Evolutionary conservation across 169 alveolate species (phyloP), one percentile per base, ranked within the genome.

Genomic region (Cystoisospora suis): DNA sequence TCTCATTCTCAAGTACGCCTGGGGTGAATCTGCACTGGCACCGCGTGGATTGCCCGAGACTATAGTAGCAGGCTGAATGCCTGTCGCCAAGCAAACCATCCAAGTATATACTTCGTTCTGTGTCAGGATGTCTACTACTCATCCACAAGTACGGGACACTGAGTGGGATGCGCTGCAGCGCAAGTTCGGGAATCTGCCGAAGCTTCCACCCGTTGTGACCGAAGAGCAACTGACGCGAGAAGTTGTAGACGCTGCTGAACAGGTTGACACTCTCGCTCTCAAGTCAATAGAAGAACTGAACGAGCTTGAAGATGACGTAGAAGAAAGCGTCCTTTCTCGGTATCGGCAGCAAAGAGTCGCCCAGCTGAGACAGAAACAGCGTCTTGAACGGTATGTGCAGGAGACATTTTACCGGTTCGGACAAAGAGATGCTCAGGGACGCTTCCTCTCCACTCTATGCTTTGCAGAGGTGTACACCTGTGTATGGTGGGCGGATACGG

Each of bases 141-240:
- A 97, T 86, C 98, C 98, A 9, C 95, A 97, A 5, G 86, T 91
- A 29, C 95, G 94, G 32, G 96, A 97, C 53, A 96, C 98, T 3
- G 98, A 97, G 86, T 97, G 98, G 98, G 98, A 97, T 89, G 97
- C 95, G 79, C 92, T 96, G 87, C 97, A 96, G 96, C 94, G 97
- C 59, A 96, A 96, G 91, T 94, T 92, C 75, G 98, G 98, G 32
- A 97, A 96, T 59, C 92, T 95, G 88, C 96, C 97, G 23, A 96
- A 96, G 90, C 89, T 95, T 6, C 96, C 93, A 61, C 86, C 56
- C 69, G 96, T 92, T 53, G 95, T 94, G 65, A 97, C 96, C 27
- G 96, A 96, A 49, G 98, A 97, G 88, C 96, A 93, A 46, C 90
- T 95, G 72, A 94, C 94, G 58, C 56, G 95, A 53, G 53, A 61